A percentile compares a stretch with the other conserved stretches of the same genome.
These are phyloP conservation scores for Leucocoprinus birnbaumii DNA, from an alignment of 768 basidiomycete genomes.

Conservation along the genomic window DNA sequence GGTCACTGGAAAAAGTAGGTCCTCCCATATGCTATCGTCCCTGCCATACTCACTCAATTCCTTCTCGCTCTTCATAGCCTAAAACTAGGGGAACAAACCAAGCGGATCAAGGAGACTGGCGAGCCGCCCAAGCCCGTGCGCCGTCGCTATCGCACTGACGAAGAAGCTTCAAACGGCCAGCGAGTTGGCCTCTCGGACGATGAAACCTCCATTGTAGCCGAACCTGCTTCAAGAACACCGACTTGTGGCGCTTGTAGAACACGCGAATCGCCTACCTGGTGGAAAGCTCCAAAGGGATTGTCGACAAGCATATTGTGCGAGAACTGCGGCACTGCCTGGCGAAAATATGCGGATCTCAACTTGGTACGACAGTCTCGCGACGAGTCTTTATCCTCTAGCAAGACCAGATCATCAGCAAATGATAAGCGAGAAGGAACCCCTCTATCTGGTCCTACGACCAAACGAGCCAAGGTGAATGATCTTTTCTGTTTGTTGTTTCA, in stretches of 20 bases:
- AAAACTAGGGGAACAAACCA: conserved; percentile 70
- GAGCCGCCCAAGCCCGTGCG: conserved; percentile 31
- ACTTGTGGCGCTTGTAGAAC: conserved; percentile 85
- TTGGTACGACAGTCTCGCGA: conserved; percentile 65
- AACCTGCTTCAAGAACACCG: conserved; percentile 44
- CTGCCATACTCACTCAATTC: conserved; percentile 1
- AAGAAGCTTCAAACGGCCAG: conserved; percentile 42
- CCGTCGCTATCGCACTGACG: conserved; percentile 32
- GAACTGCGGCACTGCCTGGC: conserved; percentile 81
- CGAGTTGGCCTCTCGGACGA: conserved; percentile 60
- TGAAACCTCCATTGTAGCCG: conserved; percentile 70
- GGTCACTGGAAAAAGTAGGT: conserved; percentile 83
- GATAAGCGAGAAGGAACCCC: conserved; percentile 68
- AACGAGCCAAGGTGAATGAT: conserved; percentile 40
- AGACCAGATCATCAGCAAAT: conserved; percentile 38
- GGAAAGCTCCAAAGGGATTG: conserved; percentile 91
- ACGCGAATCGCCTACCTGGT: conserved; percentile 79
- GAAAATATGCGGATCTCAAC: conserved; percentile 90
- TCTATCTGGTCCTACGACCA: conserved; percentile 39
- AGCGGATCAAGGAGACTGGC: conserved; percentile 39
- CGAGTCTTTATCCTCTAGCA: conserved; percentile 50
- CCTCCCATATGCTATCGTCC: not conserved
- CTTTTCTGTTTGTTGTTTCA: not conserved
- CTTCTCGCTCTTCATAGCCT: conserved; percentile 35
- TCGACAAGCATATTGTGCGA: conserved; percentile 79